Conservation (phyloP, 805 yeast species). For the Candida arabinofermentans region DNA sequence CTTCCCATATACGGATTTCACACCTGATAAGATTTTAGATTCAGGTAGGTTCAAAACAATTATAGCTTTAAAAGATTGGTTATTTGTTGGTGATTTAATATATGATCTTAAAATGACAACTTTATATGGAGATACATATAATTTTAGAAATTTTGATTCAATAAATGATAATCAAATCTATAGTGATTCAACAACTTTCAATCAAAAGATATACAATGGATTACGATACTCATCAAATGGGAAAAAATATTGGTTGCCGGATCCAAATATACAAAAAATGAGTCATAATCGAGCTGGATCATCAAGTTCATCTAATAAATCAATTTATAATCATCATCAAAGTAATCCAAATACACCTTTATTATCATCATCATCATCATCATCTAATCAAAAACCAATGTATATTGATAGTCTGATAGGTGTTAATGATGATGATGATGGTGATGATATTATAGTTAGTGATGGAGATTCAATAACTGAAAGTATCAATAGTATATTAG, state of each 20-base stretch:
- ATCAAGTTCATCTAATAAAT: constrained; percentile 9
- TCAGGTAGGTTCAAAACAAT: constrained; percentile 59
- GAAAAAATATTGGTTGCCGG: constrained; percentile 73
- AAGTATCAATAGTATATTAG: neutral
- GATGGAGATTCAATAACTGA: neutral
- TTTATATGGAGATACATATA: constrained; percentile 66
- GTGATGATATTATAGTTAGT: no score
- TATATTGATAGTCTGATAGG: constrained; percentile 6
- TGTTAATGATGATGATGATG: no score
- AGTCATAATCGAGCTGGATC: constrained; percentile 3
- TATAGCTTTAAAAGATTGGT: constrained; percentile 71
- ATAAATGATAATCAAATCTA: constrained; percentile 39
- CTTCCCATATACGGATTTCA: constrained; percentile 73
- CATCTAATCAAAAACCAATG: constrained; percentile 6
- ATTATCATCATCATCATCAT: constrained; percentile 1
- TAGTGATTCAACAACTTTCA: constrained; percentile 39
- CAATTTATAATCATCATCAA: constrained; percentile 5
- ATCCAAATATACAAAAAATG: neutral
- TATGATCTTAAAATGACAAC: constrained; percentile 73
- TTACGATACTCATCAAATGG: constrained; percentile 79
- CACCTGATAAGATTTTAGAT: constrained; percentile 56
- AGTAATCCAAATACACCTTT: constrained; percentile 13
- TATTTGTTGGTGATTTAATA: constrained; percentile 71
- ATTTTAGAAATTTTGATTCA: constrained; percentile 79
- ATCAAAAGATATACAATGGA: constrained; percentile 74